Base-by-base conservation (phyloP, 352 stramenopile species). In the Saprolegnia diclina region DNA sequence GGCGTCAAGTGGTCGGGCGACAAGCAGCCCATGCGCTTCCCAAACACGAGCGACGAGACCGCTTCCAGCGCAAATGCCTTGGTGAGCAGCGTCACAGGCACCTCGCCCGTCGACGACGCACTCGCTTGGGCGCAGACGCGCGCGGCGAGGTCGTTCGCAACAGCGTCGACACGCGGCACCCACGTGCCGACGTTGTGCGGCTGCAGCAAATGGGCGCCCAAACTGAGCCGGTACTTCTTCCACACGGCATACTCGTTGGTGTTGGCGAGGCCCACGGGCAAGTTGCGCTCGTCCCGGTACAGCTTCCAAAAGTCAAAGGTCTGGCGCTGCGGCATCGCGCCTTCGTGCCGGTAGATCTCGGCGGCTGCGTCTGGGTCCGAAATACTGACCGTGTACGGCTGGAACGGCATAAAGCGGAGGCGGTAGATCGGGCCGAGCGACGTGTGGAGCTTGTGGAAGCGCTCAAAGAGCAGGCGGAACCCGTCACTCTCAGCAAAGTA, bases 391-490 rank as follows among this genome's bases (percentile, higher is more conserved):
- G 19, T 42, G 13, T 59, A 16, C 13, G 13, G 3, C 4, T 16
- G 16, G 24, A 59, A 59, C 11, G 52, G 52, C 4, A 59, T 1
- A 9, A 42, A 59, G 11, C n/a, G 13, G 52, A 59, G 13, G 11
- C 52, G 52, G 35, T 13, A 40, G 35, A 59, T 59, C 11, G 52
- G 52, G 3, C 52, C 52, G 35, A 59, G 52, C 13, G 52, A 42
- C 11, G 11, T 9, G 52, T 59, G 52, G 16, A 59, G 35, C 16
- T 40, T 24, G 24, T 59, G 52, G 35, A 59, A 16, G 24, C n/a
- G 52, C 35, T 59, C 19, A 24, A 42, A 59, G 35, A 59, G 52
- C 35, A n/a, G 24, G 11, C 19, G 52, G 52, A 59, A 59, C 13
- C 52, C 52, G 19, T 24, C 52, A 7, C 9, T 14, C 11, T 16